Evolutionary conservation across 306 rosid species (phyloP).

Genomic region (Herpetospermum pedunculosum): DNA sequence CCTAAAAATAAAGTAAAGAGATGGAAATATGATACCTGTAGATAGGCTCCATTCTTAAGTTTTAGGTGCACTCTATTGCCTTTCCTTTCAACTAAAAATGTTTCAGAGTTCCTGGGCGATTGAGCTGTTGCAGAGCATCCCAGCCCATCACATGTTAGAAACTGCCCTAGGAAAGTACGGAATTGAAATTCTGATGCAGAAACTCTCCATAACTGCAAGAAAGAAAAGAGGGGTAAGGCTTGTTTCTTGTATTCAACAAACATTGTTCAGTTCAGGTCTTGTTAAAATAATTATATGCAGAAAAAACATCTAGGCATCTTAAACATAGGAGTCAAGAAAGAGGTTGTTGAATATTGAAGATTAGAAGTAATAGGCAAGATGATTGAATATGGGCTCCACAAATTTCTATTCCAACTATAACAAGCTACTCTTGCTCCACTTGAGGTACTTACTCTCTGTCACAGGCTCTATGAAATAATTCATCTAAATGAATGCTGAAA

Average conservation of each 20-base stretch:
- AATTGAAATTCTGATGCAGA: conserved; percentile 61
- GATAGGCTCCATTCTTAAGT: conserved; percentile 38
- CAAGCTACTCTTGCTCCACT: background rate
- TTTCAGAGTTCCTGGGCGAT: conserved; percentile 41
- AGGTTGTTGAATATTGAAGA: background rate
- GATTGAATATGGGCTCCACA: background rate
- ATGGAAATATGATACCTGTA: conserved; percentile 43
- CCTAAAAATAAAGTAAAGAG: background rate
- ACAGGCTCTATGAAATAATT: background rate
- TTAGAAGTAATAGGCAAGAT: background rate
- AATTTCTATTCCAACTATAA: background rate
- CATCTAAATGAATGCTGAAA: background rate
- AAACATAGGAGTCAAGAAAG: background rate
- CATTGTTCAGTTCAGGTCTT: background rate
- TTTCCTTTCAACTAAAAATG: conserved; percentile 46
- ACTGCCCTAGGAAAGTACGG: conserved; percentile 53
- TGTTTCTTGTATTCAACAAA: background rate
- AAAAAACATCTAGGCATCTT: background rate
- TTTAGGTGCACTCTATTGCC: conserved; percentile 56
- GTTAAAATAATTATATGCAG: background rate
- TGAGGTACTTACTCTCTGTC: background rate
- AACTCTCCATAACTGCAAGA: conserved; percentile 69
- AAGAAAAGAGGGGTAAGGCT: background rate
- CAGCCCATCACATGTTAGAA: conserved; percentile 54
- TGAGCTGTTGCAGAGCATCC: conserved; percentile 57